Evolutionary conservation across 257 asterid genomes (phyloP).

Genomic region (Solanum clarkiae): DNA sequence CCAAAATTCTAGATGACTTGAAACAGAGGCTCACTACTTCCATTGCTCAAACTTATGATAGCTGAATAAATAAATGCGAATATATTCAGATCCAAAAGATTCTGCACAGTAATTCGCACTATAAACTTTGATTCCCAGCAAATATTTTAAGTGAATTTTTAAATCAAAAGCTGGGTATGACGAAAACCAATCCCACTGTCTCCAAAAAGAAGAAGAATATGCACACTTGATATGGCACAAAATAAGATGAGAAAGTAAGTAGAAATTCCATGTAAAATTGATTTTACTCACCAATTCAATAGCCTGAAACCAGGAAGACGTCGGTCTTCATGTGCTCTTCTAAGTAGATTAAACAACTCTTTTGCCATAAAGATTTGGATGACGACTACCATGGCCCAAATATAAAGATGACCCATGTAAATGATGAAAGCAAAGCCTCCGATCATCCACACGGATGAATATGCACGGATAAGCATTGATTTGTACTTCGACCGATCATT

Average conservation of each 20-base stretch:
- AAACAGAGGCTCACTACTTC: not conserved
- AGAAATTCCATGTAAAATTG: not conserved
- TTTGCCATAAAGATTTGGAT: conserved; percentile 93
- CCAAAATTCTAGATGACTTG: not conserved
- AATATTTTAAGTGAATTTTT: not conserved
- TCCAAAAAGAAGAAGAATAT: not conserved
- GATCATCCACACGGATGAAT: conserved; percentile 94
- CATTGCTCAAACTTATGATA: not conserved
- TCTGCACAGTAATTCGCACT: not conserved
- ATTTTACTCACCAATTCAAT: conserved; percentile 66
- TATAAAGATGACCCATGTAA: conserved; percentile 97
- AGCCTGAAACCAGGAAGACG: conserved; percentile 98
- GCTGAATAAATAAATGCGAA: not conserved
- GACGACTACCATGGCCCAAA: conserved; percentile 87
- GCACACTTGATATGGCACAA: not conserved
- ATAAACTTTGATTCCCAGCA: not conserved
- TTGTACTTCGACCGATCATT: conserved; percentile 79
- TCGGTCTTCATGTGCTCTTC: conserved; percentile 74
- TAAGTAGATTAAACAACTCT: conserved; percentile 79
- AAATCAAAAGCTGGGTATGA: not conserved
- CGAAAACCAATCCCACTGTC: not conserved
- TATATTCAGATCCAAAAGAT: not conserved
- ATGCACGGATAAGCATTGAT: conserved; percentile 79
- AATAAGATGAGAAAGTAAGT: not conserved
- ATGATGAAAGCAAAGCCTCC: conserved; percentile 70